phyloP scores from a whole-genome alignment of 1,284 basidiomycete species.

The Rhodotorula glutinis region DNA sequence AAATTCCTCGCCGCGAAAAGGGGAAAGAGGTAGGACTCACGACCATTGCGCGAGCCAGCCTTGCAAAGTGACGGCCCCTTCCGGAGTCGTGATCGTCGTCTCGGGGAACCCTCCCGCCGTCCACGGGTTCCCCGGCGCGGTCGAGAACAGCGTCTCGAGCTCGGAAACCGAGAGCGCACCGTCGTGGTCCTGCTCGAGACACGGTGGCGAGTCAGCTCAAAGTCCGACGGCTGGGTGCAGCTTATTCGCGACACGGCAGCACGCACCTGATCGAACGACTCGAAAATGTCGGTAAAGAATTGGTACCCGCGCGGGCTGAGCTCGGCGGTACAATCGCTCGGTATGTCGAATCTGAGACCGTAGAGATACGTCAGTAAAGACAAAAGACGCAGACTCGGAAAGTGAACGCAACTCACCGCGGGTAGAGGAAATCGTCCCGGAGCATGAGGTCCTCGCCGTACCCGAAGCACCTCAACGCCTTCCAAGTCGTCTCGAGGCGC shows the following conservation, averaged over 20 bases:
- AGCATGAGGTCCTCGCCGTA: constrained; percentile 91
- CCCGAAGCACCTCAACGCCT: constrained; percentile 88
- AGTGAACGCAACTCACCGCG: constrained; percentile 61
- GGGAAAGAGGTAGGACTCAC: constrained; percentile 51
- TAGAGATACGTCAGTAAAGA: neutral
- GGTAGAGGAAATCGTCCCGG: constrained; percentile 79
- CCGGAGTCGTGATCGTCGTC: constrained; percentile 74
- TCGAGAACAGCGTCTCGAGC: constrained; percentile 83
- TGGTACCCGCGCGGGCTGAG: constrained; percentile 89
- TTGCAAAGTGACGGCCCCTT: constrained; percentile 87
- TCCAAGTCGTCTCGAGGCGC: constrained; percentile 96
- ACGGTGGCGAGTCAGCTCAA: too few species aligned
- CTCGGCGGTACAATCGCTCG: constrained; percentile 90
- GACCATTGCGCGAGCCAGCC: constrained; percentile 99
- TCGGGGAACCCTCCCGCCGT: constrained; percentile 77
- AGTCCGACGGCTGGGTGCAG: too few species aligned
- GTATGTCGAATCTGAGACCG: constrained; percentile 74
- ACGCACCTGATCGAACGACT: constrained; percentile 85
- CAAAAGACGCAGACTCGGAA: neutral
- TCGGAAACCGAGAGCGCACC: constrained; percentile 85
- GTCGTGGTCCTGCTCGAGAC: constrained; percentile 97
- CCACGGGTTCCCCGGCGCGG: constrained; percentile 94
- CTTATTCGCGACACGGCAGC: too few species aligned
- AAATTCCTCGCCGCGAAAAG: neutral
- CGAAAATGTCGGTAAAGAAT: constrained; percentile 96